Evolutionary conservation across 805 yeast species (phyloP), one percentile per base, ranked within the genome.

Genomic region (Kluyveromyces nonfermentans): DNA sequence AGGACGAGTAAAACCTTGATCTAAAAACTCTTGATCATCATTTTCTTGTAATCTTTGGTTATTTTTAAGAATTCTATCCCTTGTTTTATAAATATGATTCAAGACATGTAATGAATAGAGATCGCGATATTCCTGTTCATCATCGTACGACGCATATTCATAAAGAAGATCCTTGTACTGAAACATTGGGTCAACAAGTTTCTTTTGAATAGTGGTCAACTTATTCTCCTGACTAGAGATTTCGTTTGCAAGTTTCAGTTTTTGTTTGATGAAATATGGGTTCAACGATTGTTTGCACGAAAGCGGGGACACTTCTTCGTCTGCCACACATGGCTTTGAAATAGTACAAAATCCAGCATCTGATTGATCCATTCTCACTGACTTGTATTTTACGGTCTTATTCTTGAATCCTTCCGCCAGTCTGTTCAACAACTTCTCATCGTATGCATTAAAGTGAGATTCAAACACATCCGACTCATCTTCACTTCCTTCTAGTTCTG

Each of bases 1-100:
- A 1, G 98, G 95, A 49, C 97, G 73, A 0, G 96, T 89, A 60
- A 87, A 93, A 22, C 98, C 97, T 63, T 93, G 97, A 60, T 93
- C 98, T 44, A 95, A 69, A 50, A 74, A 72, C 54, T 86, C 94
- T 10, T 75, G 75, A 41, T 72, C 76, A 20, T 68, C 67, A 46
- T 67, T 57, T 44, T 71, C 61, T 42, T 63, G 66, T n/a, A 68
- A 39, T 52, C 77, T 78, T 40, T 75, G 74, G 52, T 82, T 87
- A 65, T 93, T 82, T 58, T 83, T 84, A 52, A 90, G 54, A 15
- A 90, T 75, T n/a, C 80, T 67, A 62, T 88, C 97, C 56, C 96
- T 74, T 0, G 97, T 86, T 63, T 89, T 88, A 65, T 70, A 76
- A 28, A 93, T 65, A 61, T 90, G 98, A 55, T 93, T 90, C 43